These are phyloP conservation scores for Trypanosoma conorhini DNA, from an alignment of 208 protist species.

Conservation along the genomic window DNA sequence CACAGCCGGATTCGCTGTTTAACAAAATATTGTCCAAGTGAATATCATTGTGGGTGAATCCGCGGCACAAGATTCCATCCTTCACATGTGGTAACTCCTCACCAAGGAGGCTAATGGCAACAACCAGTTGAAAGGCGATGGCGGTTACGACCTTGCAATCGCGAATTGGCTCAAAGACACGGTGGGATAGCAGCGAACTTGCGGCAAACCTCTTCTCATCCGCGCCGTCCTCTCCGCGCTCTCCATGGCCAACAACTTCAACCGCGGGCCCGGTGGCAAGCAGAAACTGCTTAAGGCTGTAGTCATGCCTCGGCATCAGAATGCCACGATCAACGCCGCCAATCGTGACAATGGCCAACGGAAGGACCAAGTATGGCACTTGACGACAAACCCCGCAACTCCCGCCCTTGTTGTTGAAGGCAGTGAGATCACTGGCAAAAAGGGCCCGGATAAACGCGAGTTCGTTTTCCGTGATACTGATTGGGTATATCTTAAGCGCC, in stretches of 20 bases:
- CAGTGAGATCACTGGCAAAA: slow-evolving; percentile 11
- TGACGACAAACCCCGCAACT: slow-evolving; percentile 18
- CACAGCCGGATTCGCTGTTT: slow-evolving; percentile 31
- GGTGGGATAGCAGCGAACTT: slow-evolving; percentile 20
- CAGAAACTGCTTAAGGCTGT: slow-evolving; percentile 68
- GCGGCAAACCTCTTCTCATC: neutral
- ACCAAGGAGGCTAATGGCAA: slow-evolving; percentile 53
- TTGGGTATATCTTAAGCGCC: slow-evolving; percentile 38
- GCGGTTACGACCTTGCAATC: slow-evolving; percentile 43
- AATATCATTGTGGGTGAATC: slow-evolving; percentile 86
- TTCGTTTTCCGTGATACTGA: slow-evolving; percentile 31
- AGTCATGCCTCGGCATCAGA: slow-evolving; percentile 70
- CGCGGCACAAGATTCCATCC: slow-evolving; percentile 28
- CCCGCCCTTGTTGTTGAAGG: neutral
- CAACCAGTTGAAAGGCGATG: slow-evolving; percentile 69
- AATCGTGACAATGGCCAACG: slow-evolving; percentile 53
- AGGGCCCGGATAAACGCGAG: slow-evolving; percentile 27
- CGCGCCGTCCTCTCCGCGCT: neutral
- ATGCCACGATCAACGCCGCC: slow-evolving; percentile 45
- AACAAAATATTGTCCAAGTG: slow-evolving; percentile 83
- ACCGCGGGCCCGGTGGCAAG: slow-evolving; percentile 1
- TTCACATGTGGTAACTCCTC: slow-evolving; percentile 50
- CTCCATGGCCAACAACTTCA: neutral
- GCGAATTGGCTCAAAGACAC: slow-evolving; percentile 42
- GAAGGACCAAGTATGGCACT: slow-evolving; percentile 56